Evolutionary conservation across 768 basidiomycete species (phyloP).

Genomic region (Pseudohyphozyma bogoriensis): DNA sequence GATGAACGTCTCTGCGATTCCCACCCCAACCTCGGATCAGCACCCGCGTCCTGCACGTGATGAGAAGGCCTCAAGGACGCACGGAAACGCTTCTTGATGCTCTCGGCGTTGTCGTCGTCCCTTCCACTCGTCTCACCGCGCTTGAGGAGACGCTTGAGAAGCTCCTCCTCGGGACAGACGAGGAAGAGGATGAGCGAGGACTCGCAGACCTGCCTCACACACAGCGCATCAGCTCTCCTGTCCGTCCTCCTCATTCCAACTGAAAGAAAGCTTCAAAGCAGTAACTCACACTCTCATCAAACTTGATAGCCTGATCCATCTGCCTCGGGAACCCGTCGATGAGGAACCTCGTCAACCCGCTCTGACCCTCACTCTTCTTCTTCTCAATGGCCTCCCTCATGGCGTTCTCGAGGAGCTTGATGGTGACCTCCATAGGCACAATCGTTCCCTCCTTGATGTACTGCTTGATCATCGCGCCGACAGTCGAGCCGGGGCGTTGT

Average conservation of each 20-base stretch:
- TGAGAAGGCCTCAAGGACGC: constrained; percentile 34
- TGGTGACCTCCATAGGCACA: constrained; percentile 92
- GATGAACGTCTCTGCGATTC: constrained; percentile 69
- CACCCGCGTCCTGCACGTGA: background rate
- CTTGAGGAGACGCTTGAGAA: constrained; percentile 74
- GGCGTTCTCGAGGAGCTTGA: constrained; percentile 88
- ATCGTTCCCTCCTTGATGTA: constrained; percentile 86
- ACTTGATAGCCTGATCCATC: constrained; percentile 93
- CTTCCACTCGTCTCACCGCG: constrained; percentile 88
- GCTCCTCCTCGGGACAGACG: constrained; percentile 73
- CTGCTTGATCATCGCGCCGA: constrained; percentile 71
- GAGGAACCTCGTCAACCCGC: constrained; percentile 66
- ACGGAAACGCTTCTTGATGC: constrained; percentile 95
- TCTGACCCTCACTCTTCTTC: constrained; percentile 53
- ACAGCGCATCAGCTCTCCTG: background rate
- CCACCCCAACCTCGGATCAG: too few species aligned
- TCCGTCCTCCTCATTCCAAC: background rate
- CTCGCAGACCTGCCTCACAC: constrained; percentile 53
- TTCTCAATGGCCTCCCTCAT: constrained; percentile 49
- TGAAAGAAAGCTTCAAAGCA: background rate
- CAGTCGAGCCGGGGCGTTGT: constrained; percentile 48
- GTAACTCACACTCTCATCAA: constrained; percentile 64
- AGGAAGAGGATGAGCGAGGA: constrained; percentile 77
- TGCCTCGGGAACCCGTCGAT: constrained; percentile 97
- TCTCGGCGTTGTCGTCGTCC: constrained; percentile 89